These are phyloP conservation scores for Lactarius sp. DNA, from an alignment of 768 basidiomycete species.

Conservation along the genomic window DNA sequence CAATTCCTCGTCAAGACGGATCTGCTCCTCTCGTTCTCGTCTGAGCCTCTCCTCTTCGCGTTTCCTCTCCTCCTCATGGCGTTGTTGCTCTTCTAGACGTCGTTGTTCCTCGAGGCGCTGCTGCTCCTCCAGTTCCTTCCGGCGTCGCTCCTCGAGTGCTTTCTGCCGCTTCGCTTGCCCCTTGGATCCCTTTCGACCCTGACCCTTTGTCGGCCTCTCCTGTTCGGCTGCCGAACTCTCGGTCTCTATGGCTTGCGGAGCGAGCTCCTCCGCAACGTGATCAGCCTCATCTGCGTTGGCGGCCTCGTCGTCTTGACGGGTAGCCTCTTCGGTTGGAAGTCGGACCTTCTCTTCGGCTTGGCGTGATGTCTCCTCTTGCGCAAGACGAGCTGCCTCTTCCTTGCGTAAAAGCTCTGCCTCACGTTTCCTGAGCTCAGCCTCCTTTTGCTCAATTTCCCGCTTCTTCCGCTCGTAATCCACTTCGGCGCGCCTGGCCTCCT, in stretches of 20 bases:
- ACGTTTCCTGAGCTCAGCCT: slow-evolving; percentile 19
- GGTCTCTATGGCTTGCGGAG: neutral
- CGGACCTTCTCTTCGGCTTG: neutral
- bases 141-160: slow-evolving; percentile 19
- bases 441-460: slow-evolving; percentile 21
- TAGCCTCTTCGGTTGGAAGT: neutral
- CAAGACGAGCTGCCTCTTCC: slow-evolving; percentile 12
- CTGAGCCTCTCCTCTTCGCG: slow-evolving; percentile 18
- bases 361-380: slow-evolving; percentile 2
- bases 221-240: slow-evolving; percentile 8
- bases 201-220: slow-evolving; percentile 8
- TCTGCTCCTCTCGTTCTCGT: slow-evolving; percentile 21
- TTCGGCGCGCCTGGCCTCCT: slow-evolving; percentile 29
- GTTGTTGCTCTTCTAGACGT: slow-evolving; percentile 23
- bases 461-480: slow-evolving; percentile 28
- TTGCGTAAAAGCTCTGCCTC: slow-evolving; percentile 16
- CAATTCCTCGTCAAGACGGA: slow-evolving; percentile 20
- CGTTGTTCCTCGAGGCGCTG: slow-evolving; percentile 17
- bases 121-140: slow-evolving; percentile 12
- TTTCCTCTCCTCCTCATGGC: slow-evolving; percentile 33
- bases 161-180: slow-evolving; percentile 23
- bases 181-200: slow-evolving; percentile 18
- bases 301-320: slow-evolving; percentile 11
- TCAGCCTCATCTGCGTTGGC: neutral
- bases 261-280: neutral